phyloP scores from a whole-genome alignment of 169 alveolate species.

The Eimeria maxima region DNA sequence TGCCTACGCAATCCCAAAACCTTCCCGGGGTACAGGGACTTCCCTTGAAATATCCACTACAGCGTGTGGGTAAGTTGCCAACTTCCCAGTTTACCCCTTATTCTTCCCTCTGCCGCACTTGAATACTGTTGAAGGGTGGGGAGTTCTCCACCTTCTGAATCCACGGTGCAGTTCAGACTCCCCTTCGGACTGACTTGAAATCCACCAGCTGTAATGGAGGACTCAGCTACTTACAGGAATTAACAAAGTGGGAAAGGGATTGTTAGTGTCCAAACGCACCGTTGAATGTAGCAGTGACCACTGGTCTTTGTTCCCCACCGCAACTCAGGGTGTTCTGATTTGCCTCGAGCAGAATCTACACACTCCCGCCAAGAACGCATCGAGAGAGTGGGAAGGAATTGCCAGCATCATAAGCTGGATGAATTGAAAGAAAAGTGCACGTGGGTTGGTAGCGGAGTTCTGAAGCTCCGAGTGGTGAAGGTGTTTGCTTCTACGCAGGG shows the following conservation, averaged over 20 bases:
- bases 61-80: neutral
- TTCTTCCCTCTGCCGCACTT: no score
- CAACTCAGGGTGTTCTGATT: neutral
- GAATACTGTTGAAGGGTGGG: neutral
- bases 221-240: neutral
- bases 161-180: neutral
- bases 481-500: neutral
- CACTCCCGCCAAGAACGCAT: neutral
- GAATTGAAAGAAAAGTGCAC: neutral
- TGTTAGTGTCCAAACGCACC: neutral
- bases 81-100: no score
- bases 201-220: neutral
- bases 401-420: neutral
- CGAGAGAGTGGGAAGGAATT: neutral
- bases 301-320: neutral
- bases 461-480: neutral
- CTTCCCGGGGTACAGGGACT: neutral
- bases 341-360: neutral
- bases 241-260: neutral
- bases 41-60: neutral
- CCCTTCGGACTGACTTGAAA: neutral
- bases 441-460: neutral
- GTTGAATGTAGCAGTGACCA: neutral
- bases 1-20: neutral
- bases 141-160: neutral